Evolutionary conservation across 495 filamentous ascomycete species (phyloP).

Genomic region (Darksidea phi): DNA sequence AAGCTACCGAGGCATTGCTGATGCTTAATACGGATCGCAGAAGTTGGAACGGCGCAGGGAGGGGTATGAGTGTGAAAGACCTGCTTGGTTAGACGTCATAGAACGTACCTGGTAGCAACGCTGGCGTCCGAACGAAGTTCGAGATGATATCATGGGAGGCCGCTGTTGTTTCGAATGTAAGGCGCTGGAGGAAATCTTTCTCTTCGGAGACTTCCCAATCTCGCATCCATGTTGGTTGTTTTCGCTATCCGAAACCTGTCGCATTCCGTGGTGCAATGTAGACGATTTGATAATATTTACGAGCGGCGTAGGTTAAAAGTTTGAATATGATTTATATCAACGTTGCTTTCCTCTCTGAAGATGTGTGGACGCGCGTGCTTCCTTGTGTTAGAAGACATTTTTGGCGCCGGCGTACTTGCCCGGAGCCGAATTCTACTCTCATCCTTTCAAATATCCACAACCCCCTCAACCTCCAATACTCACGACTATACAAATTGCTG

Average conservation of each 20-base stretch:
- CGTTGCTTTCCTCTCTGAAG: not conserved
- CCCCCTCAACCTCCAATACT: not conserved
- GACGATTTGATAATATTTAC: no score
- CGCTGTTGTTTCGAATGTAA: no score
- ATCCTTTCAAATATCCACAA: not conserved
- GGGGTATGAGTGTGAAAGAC: slow-evolving; percentile 32
- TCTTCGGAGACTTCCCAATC: not conserved
- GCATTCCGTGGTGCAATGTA: no score
- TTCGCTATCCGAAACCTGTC: no score
- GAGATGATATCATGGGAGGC: no score
- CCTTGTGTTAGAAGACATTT: no score
- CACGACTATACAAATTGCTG: no score
- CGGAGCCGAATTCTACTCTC: not conserved
- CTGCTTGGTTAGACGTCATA: not conserved
- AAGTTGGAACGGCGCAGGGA: slow-evolving; percentile 30
- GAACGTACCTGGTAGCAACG: no score
- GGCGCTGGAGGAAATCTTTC: not conserved
- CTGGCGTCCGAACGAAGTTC: no score
- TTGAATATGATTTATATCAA: no score
- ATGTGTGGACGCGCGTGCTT: not conserved
- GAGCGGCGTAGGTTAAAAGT: no score
- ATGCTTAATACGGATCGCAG: slow-evolving; percentile 45
- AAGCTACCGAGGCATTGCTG: slow-evolving; percentile 42
- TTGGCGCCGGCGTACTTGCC: not conserved
- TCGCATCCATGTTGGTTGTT: no score